Base-by-base conservation (phyloP, 306 rosid species). In the Medicago truncatula region DNA sequence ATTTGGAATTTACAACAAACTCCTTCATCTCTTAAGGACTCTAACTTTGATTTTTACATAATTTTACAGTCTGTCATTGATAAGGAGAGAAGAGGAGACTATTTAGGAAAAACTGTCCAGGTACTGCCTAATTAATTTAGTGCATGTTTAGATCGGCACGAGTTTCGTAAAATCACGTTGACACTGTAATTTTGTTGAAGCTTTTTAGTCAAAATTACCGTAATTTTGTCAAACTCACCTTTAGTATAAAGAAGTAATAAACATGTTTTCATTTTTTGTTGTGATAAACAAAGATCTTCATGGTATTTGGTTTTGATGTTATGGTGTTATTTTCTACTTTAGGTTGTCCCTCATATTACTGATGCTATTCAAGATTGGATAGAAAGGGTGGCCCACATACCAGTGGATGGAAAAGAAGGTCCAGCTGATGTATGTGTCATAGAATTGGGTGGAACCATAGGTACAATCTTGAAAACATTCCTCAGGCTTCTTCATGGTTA, bases 371-470 rank as follows among this genome's bases (percentile, higher is more conserved):
- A 92, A 81, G 96, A 92, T 78, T 92, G 97, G 97, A 89, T 92
- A 76, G 97, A 92, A 79, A 82, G 84, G 77, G 97, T 88, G 82
- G 97, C 97, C 85, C 85, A 80, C 83, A 77, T 85, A 81, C 89
- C 97, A 6, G 97, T 92, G 11, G 97, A 92, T 67, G 97, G 96
- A 75, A 87, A 88, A 46, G 73, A 80, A 68, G 92, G 91, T 73
- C 81, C 91, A 44, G 91, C 97, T 67, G 97, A 92, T 82, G 97
- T 89, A 25, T 92, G 97, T 85, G 96, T 92, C 76, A 84, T 92
- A 34, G 97, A 92, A 80, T 84, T 92, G 88, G 97, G 97, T 79
- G 97, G 97, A 83, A 92, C 97, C 76, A 92, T 92, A 77, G 97
- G 97, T 92, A 85, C 58, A 56, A 15, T 83, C 72, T 57, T 57